Evolutionary conservation across 805 yeast species (phyloP), one percentile per base, ranked within the genome.

Genomic region (Torulaspora gathmanii): DNA sequence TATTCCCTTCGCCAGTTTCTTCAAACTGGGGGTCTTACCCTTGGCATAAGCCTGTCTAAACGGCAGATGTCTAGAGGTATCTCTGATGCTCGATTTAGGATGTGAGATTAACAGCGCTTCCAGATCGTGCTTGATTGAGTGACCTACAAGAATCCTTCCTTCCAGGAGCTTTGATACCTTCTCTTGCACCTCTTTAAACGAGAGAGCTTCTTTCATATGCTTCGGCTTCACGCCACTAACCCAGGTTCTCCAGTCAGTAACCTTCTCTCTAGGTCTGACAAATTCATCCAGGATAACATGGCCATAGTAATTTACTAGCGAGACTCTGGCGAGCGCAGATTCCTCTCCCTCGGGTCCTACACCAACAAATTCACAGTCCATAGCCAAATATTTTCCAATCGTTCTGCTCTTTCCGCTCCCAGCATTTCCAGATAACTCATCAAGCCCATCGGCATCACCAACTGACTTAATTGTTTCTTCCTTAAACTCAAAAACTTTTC

Each of bases 291-390:
- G 70, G 0, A 90, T 59, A 0, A 78, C 72, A 51, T 78, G 77
- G 0, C 97, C 96, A 57, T 78, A 82, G 61, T 73, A 87, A 60
- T 90, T 88, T 3, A 90, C 96, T 10, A 90, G 69, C 0, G 96
- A 87, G 0, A 89, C 93, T 53, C 97, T 73, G 0, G 95, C 97
- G 12, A 90, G 69, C 1, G 82, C 91, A 4, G 88, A 80, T 37
- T 73, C 78, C 8, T 61, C 47, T 5, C 95, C 95, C 8, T 80
- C 82, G 4, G 75, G 77, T 0, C 96, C 96, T 2, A 85, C 82
- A 9, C 96, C 96, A 2, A 90, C 97, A 70, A 90, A 89, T 57
- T 90, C 98, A 69, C 97, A 89, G 65, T 90, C 98, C 49, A 90
- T 78, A 1, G 96, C 87, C 2, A 89, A 48, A 54, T 76, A 89